Evolutionary conservation across 805 yeast genomes (phyloP).

Genomic region (Saccharomyces paradoxus): DNA sequence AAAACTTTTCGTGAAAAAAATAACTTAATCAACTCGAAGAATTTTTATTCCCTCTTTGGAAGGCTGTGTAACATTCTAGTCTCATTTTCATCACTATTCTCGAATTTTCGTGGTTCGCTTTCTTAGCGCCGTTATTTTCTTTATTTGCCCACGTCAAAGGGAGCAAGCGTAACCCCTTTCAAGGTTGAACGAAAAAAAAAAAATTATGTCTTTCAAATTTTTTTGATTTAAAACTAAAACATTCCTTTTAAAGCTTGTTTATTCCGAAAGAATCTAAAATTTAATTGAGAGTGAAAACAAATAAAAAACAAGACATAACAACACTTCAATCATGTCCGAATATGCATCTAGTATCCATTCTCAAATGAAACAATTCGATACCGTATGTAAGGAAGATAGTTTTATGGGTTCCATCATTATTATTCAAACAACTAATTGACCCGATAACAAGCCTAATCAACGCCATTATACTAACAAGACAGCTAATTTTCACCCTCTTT

Average conservation of each 20-base stretch:
- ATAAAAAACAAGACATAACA: slow-evolving; percentile 8
- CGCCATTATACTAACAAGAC: neutral
- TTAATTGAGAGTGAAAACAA: neutral
- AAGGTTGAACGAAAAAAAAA: neutral
- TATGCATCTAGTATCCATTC: slow-evolving; percentile 40
- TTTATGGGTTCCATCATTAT: neutral
- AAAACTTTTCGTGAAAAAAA: neutral
- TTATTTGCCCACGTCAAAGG: neutral
- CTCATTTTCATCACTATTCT: too few relatives aligned
- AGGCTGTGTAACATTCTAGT: too few relatives aligned
- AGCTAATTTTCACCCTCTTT: neutral
- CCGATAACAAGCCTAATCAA: neutral
- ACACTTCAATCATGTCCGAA: slow-evolving; percentile 31
- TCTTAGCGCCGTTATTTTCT: neutral
- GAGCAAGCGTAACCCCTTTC: neutral
- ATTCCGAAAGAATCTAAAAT: neutral
- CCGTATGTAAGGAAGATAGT: slow-evolving; percentile 31
- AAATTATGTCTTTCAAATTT: neutral
- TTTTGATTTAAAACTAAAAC: neutral
- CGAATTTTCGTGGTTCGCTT: neutral
- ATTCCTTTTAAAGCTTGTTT: neutral
- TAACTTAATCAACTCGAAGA: too few relatives aligned
- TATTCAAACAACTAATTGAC: neutral
- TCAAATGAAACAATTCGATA: slow-evolving; percentile 40
- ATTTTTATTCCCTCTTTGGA: too few relatives aligned